Conservation (phyloP, 2,329 filamentous ascomycete genomes). For the Scorias spongiosa region DNA sequence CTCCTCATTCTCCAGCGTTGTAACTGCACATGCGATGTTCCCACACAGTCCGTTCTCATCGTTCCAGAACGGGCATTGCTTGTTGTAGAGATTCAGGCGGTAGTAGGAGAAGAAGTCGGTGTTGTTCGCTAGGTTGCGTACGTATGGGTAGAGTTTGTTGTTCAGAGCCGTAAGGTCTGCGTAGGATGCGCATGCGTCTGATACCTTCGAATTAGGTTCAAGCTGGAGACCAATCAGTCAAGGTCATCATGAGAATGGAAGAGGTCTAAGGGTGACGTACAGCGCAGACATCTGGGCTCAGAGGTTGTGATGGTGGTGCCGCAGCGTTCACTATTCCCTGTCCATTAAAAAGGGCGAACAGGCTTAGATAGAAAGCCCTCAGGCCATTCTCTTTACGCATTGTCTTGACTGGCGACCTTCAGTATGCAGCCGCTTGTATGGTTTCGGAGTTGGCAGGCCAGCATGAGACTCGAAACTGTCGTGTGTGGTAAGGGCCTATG, state of each 20-base stretch:
- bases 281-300: conserved; percentile 36
- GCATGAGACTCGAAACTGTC: background rate
- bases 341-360: conserved; percentile 40
- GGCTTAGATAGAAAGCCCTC: conserved; percentile 41
- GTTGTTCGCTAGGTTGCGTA: conserved; percentile 66
- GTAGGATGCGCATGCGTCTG: conserved; percentile 89
- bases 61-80: conserved; percentile 89
- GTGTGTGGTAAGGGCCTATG: background rate
- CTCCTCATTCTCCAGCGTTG: conserved; percentile 86
- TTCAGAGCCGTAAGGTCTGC: conserved; percentile 79
- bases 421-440: conserved; percentile 1
- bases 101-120: conserved; percentile 99
- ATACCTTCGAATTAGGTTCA: conserved; percentile 74
- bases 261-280: conserved; percentile 29
- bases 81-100: conserved; percentile 85
- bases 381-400: conserved; percentile 11
- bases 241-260: conserved; percentile 20
- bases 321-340: conserved; percentile 25
- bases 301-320: conserved; percentile 21
- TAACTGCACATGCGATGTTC: conserved; percentile 91
- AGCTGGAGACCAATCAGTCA: conserved; percentile 43
- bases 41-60: conserved; percentile 90
- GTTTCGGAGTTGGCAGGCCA: background rate
- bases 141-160: conserved; percentile 53
- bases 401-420: conserved; percentile 1